Conservation (phyloP, 164 flowering plant genomes). For the Houttuynia cordata region DNA sequence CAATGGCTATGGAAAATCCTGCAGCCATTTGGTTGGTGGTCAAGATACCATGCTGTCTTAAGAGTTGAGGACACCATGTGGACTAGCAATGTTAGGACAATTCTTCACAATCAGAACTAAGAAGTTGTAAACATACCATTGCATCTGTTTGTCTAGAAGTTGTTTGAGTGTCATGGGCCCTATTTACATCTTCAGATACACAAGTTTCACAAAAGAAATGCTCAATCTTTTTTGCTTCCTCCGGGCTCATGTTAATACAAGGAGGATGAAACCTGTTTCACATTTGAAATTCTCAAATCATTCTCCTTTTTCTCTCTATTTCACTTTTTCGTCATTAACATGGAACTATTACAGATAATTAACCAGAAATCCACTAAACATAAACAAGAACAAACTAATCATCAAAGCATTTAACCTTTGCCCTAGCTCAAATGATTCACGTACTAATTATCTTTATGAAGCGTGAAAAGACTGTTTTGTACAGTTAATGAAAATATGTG, state of each 20-base stretch:
- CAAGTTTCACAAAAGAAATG: slow-evolving; percentile 67
- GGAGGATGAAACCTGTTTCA: slow-evolving; percentile 63
- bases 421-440: background rate
- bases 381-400: background rate
- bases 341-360: no score
- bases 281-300: background rate
- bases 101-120: background rate
- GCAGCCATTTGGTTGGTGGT: background rate
- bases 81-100: background rate
- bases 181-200: slow-evolving; percentile 46
- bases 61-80: background rate
- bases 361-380: background rate
- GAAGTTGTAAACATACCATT: slow-evolving; percentile 30
- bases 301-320: background rate
- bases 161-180: slow-evolving; percentile 30
- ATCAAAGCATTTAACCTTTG: background rate
- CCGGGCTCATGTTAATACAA: slow-evolving; percentile 63
- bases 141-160: slow-evolving; percentile 36
- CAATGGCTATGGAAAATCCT: no score
- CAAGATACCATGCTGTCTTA: background rate
- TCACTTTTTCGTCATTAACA: no score
- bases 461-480: no score
- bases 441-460: no score
- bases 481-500: no score
- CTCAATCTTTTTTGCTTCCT: slow-evolving; percentile 61